Evolutionary conservation across 192 early-diverging fungal species (phyloP).

Genomic region (Podila epicladia): DNA sequence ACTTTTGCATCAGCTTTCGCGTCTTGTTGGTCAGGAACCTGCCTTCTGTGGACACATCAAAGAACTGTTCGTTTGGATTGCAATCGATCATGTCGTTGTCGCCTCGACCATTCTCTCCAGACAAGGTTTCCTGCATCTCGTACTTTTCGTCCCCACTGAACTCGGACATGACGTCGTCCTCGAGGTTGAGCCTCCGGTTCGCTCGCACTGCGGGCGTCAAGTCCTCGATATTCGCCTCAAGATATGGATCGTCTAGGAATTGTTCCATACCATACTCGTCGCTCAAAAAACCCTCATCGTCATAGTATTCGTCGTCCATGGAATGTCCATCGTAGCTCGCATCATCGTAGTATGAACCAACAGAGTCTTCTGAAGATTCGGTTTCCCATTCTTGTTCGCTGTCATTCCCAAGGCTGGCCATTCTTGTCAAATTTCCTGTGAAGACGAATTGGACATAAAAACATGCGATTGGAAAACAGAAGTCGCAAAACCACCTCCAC

Average conservation of each 20-base stretch:
- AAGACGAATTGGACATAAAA: no score
- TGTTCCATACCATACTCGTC: neutral
- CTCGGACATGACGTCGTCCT: slow-evolving; percentile 34
- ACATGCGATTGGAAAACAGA: no score
- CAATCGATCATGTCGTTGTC: slow-evolving; percentile 30
- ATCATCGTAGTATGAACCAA: neutral
- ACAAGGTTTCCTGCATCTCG: slow-evolving; percentile 1
- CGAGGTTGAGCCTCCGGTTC: slow-evolving; percentile 9
- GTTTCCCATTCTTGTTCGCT: slow-evolving; percentile 33
- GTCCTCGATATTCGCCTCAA: slow-evolving; percentile 7
- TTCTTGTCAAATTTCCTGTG: no score
- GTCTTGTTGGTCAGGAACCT: slow-evolving; percentile 13
- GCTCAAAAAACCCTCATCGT: neutral
- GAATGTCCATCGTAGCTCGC: neutral
- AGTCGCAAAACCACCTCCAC: no score
- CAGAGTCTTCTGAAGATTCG: slow-evolving; percentile 18
- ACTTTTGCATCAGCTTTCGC: slow-evolving; percentile 34
- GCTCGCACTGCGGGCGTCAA: slow-evolving; percentile 13
- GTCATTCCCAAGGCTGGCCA: neutral
- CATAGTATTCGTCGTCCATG: neutral
- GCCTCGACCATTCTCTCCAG: slow-evolving; percentile 16
- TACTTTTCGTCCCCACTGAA: slow-evolving; percentile 51
- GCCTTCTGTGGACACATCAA: neutral
- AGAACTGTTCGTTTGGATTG: neutral
- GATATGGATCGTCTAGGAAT: neutral